Evolutionary conservation across 1,139 yeast species (phyloP), one percentile per base, ranked within the genome.

Genomic region (Protomyces lactucae-debilis): DNA sequence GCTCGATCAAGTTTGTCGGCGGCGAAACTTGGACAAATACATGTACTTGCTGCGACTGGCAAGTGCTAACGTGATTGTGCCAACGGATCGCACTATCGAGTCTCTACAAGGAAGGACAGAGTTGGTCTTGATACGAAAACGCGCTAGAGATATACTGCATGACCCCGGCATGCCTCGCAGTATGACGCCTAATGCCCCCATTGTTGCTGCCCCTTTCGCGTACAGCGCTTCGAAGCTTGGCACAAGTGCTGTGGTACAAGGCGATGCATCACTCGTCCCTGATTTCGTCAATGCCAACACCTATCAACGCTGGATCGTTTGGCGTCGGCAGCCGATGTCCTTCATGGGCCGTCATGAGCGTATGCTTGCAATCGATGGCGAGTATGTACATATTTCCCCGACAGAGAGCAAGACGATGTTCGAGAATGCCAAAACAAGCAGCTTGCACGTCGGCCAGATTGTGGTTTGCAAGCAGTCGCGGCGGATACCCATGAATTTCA

Each of bases 311-410:
- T 84, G 92, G 83, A 86, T 84, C 52, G 96, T 93, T 0, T 89
- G 91, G 88, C 81, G 98, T 70, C 83, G 95, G 67, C 93, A 91
- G 72, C 90, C 86, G 60, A 85, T 92, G 79, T 86, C 95, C 0
- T 86, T 93, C 71, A 83, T 88, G 68, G 85, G 85, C 65, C 82
- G 91, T 63, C 89, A 90, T 67, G 96, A 92, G 69, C 84, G 95
- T 70, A 83, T 91, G 0, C 78, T 93, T 57, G 92, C 95, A 1
- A 83, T 93, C 53, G 98, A 93, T 74, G 98, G 98, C 21, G 97
- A 91, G 71, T 92, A 91, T 72, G 85, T 93, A 16, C 95, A 92
- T 73, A 82, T 93, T 63, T 85, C 92, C 71, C 97, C 98, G 1
- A 85, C 92, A 1, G 88, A 86, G 67, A 85, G 85, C 64, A 83